Evolutionary conservation across 192 early-diverging fungal genomes (phyloP).

Genomic region (Coemansia sp.): DNA sequence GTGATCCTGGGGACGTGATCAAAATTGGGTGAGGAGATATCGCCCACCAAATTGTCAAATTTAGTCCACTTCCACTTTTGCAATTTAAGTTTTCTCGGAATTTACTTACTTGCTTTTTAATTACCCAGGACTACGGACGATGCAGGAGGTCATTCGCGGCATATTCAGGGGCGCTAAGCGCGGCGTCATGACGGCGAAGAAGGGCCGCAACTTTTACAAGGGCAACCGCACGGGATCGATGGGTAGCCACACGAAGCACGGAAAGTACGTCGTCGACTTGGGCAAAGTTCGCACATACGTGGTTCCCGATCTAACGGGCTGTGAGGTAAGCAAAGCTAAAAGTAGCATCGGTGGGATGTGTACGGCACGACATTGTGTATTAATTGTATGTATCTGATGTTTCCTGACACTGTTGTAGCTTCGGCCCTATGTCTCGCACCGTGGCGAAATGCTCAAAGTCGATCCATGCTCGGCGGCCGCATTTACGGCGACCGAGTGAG

Average conservation of each 20-base stretch:
- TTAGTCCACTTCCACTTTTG: background rate
- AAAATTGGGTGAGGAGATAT: background rate
- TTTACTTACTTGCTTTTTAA: background rate
- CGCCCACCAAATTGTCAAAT: background rate
- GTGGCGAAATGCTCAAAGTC: constrained; percentile 44
- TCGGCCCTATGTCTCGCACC: constrained; percentile 53
- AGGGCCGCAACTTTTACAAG: constrained; percentile 58
- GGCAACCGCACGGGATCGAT: constrained; percentile 58
- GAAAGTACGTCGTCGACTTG: constrained; percentile 43
- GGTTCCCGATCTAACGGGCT: constrained; percentile 47
- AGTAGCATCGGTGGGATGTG: background rate
- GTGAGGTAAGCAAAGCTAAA: constrained; percentile 31
- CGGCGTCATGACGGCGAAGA: constrained; percentile 57
- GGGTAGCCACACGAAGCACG: constrained; percentile 58
- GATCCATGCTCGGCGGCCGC: constrained; percentile 30
- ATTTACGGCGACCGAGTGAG: constrained; percentile 18
- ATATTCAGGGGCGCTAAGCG: constrained; percentile 56
- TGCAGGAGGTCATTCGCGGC: constrained; percentile 57
- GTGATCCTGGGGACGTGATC: background rate
- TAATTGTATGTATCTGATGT: background rate
- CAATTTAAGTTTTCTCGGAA: background rate
- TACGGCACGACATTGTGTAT: background rate
- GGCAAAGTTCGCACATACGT: constrained; percentile 57
- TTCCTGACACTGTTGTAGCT: constrained; percentile 22
- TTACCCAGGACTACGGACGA: constrained; percentile 9